Evolutionary conservation across 139 green algal genomes (phyloP).

Genomic region (Closterium sp.): DNA sequence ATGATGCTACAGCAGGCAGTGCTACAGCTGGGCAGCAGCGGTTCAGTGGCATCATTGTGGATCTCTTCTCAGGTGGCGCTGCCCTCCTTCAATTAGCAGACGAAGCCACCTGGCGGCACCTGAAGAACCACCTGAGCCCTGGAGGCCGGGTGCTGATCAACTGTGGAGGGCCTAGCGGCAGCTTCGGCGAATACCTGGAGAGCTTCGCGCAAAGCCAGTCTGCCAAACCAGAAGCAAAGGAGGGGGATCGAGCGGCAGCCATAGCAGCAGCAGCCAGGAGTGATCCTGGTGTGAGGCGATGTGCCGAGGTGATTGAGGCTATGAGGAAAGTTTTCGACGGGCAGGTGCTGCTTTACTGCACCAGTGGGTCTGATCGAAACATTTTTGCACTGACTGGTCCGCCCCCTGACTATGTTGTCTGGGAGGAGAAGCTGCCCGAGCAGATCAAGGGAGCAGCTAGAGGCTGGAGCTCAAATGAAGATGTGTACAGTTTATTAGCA

Average conservation of each 20-base stretch:
- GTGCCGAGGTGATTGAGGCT: neutral
- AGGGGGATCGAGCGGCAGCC: neutral
- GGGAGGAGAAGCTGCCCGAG: neutral
- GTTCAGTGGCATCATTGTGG: conserved; percentile 7
- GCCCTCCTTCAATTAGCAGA: neutral
- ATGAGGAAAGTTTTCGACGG: neutral
- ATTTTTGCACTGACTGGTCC: neutral
- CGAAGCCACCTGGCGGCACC: neutral
- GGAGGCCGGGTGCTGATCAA: neutral
- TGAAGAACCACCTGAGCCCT: neutral
- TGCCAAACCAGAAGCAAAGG: neutral
- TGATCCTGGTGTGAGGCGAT: neutral
- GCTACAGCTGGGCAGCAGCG: neutral
- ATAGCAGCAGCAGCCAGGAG: neutral
- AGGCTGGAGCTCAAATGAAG: neutral
- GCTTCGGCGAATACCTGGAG: neutral
- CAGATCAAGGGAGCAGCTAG: neutral
- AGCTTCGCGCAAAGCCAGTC: neutral
- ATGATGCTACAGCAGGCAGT: neutral
- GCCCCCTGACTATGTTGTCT: neutral
- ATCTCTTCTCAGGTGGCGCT: neutral
- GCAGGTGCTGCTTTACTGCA: neutral
- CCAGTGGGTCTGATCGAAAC: neutral
- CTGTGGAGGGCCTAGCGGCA: neutral
- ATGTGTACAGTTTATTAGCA: neutral